Base-by-base conservation (phyloP, 2,329 filamentous ascomycete species). In the Aspergillus novofumigatus region DNA sequence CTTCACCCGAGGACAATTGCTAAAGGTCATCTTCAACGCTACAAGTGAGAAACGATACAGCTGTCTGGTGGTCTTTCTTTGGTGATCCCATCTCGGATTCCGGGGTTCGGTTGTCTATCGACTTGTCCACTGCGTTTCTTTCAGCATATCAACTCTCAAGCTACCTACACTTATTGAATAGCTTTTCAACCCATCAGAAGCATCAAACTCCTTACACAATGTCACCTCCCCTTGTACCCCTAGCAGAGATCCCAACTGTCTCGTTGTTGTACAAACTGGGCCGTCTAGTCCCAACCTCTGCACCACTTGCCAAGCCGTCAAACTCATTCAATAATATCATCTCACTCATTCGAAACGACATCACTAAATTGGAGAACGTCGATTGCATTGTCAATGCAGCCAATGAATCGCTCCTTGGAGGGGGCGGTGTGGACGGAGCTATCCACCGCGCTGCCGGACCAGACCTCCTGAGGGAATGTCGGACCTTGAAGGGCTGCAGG, bases 341-440 rank as follows among this genome's bases (percentile, higher is more conserved):
- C 66, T 84, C 83, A 49, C 77, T 93, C 41, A 81, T 91, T 62
- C 83, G 84, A 56, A 84, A 85, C 64, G 91, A 96, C 72, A 95
- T 97, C 73, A 97, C 92, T 14, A 86, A 80, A 14, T 83, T 97
- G 3, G 72, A 81, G 32, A 57, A 51, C 6, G 82, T 92, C 49
- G 90, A 92, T 68, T 88, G 89, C 62, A 94, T 97, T 65, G 92
- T 97, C 72, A 97, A 97, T 72, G 93, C 94, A 1, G 93, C 94
- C 48, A 97, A 97, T 73, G 76, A 75, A 9, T 82, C 81, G 1
- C 84, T 97, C 0, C 81, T 89, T 0, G 92, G 92, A 54, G 94
- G 94, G 53, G 91, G 92, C n/a, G 94, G 94, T 38, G 92, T 97
- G 17, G 89, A 92, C 68, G 89, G 88, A 44, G 89, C 92, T 28